These are phyloP conservation scores for Leccinum obscurum DNA, from an alignment of 768 basidiomycete genomes.

Conservation along the genomic window DNA sequence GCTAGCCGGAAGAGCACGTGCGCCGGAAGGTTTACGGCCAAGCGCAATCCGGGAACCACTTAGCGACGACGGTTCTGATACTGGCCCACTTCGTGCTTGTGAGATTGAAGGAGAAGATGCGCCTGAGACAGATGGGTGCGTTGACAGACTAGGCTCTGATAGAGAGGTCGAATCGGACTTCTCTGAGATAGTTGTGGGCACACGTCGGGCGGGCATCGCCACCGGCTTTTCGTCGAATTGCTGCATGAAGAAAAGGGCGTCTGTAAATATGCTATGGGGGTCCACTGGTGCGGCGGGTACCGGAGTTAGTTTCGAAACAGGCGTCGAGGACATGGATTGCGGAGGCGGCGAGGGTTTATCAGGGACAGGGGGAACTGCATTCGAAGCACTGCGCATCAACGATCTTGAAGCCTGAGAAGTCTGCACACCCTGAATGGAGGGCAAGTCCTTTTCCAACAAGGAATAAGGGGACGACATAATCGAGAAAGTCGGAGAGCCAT, in stretches of 20 bases:
- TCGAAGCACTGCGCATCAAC: constrained; percentile 14
- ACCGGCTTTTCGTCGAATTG: constrained; percentile 43
- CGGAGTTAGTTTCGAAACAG: constrained; percentile 28
- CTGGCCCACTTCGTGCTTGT: constrained; percentile 21
- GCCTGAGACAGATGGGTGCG: constrained; percentile 23
- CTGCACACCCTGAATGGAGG: constrained; percentile 35
- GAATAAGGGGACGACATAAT: constrained; percentile 40
- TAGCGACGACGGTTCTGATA: constrained; percentile 39
- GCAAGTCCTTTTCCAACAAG: constrained; percentile 33
- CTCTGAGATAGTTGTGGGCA: constrained; percentile 47
- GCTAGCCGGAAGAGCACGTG: constrained; percentile 59
- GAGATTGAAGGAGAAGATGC: constrained; percentile 21
- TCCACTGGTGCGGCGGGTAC: constrained; percentile 15
- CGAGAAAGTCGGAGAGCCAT: constrained; percentile 29
- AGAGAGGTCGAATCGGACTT: constrained; percentile 39
- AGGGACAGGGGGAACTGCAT: constrained; percentile 30
- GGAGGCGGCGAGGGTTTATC: constrained; percentile 22
- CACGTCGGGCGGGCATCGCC: constrained; percentile 32
- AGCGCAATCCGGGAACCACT: constrained; percentile 35
- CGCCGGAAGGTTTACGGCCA: constrained; percentile 79
- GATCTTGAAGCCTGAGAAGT: constrained; percentile 16
- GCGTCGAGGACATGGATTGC: constrained; percentile 24
- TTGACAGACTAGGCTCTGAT: constrained; percentile 28
- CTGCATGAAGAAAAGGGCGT: constrained; percentile 71
- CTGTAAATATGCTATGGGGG: constrained; percentile 45